Base-by-base conservation (phyloP, 129 eudicot species). In the Rutidosis leptorrhynchoides region DNA sequence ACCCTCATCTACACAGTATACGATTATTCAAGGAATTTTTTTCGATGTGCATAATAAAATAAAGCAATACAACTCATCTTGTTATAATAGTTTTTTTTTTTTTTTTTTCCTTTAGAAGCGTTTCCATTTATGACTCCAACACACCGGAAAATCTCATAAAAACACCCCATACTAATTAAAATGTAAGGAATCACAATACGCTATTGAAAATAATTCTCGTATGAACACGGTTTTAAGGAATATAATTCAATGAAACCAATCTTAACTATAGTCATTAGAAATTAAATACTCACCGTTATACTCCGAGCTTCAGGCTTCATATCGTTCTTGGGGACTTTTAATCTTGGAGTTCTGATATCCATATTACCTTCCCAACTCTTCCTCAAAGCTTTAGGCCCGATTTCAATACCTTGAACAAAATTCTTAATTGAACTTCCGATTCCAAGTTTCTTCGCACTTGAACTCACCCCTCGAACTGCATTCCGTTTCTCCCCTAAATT, bases 351-450 rank as follows among this genome's bases (percentile, higher is more conserved):
- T 80, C 77, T 91, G 63, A 74, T 58, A 69, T 91, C 97, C 88
- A 85, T 80, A 71, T 80, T 88, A 60, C 98, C 98, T 79, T 92
- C 98, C 98, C 98, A 92, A 46, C 98, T 92, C 85, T 86, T 92
- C 42, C 98, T 85, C 68, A 92, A 65, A 10, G 89, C 96, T 83
- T 92, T 92, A 0, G 96, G 96, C 62, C 95, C 96, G 78, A 81
- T 64, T 51, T 83, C 96, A 52, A 87, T 73, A 22, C 93, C 90
- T 62, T 80, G 90, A 61, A 82, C 78, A 73, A 84, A 75, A 83
- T 83, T 92, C 79, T 76, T 92, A 17, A 84, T 66, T 10, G 89
- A 77, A 62, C 68, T 76, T 70, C 84, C 87, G 37, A 62, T 54
- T 15, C 71, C 54, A 54, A 76, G 59, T 78, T 83, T 87, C 79